Conservation (phyloP, 2,329 filamentous ascomycete species). For the Berkeleyomyces basicola region DNA sequence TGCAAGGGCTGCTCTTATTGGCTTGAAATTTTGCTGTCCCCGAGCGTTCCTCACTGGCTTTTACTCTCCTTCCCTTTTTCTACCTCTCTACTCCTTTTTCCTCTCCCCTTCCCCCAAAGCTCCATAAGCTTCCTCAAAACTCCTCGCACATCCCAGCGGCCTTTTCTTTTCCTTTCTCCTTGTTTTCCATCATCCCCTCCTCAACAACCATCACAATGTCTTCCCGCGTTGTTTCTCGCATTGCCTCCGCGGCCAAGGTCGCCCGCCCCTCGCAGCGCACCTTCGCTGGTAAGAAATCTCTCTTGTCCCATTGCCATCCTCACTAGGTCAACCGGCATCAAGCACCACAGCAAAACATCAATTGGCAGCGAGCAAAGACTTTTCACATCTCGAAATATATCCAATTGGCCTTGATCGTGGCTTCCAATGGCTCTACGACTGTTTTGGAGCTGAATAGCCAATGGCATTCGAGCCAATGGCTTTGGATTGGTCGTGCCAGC, state of each 20-base stretch:
- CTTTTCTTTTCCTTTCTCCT: constrained; percentile 14
- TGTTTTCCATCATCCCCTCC: constrained; percentile 14
- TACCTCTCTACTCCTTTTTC: constrained; percentile 14
- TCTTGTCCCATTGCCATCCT: constrained; percentile 10
- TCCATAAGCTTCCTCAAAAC: constrained; percentile 15
- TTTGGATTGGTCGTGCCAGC: background rate
- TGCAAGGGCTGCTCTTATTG: constrained; percentile 13
- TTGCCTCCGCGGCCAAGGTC: constrained; percentile 15
- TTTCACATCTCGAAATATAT: background rate
- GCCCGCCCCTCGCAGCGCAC: constrained; percentile 14
- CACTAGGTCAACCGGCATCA: constrained; percentile 8
- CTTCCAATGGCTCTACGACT: background rate
- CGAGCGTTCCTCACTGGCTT: constrained; percentile 15
- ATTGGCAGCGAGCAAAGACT: constrained; percentile 3
- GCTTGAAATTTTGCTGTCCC: constrained; percentile 15
- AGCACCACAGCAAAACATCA: constrained; percentile 9
- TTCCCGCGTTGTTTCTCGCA: constrained; percentile 15
- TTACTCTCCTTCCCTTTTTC: constrained; percentile 13
- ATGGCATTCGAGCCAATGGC: constrained; percentile 4
- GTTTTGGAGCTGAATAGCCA: background rate
- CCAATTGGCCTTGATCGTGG: constrained; percentile 7
- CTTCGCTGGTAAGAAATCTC: constrained; percentile 14
- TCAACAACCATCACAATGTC: constrained; percentile 14
- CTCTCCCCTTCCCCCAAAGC: constrained; percentile 14
- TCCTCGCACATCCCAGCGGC: constrained; percentile 15